Evolutionary conservation across 2,329 filamentous ascomycete genomes (phyloP).

Genomic region (Aspergillus latus): DNA sequence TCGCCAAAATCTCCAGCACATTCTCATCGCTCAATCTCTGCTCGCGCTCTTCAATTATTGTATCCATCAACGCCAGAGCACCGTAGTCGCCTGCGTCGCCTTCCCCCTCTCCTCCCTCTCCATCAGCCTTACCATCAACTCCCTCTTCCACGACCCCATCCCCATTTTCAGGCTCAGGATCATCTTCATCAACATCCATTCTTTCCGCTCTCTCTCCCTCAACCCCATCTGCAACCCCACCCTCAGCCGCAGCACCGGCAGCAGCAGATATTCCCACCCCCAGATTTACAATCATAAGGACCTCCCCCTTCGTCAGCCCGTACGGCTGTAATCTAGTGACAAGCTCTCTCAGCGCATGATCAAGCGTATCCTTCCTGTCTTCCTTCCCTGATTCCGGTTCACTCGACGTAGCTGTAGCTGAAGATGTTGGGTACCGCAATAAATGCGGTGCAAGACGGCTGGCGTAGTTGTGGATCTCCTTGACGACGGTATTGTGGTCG

Average conservation of each 20-base stretch:
- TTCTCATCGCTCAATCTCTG: conserved; percentile 42
- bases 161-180: conserved; percentile 1
- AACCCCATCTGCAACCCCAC: conserved; percentile 8
- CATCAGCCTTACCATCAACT: conserved; percentile 19
- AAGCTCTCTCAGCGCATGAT: conserved; percentile 39
- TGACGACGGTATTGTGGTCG: conserved; percentile 48
- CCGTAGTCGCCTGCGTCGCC: conserved; percentile 36
- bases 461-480: conserved; percentile 48
- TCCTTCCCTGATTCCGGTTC: conserved; percentile 4
- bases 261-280: conserved; percentile 37
- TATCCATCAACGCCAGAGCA: conserved; percentile 39
- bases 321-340: conserved; percentile 40
- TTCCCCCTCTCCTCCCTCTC: conserved; percentile 23
- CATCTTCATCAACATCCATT: conserved; percentile 12
- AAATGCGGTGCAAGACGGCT: conserved; percentile 42
- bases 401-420: conserved; percentile 20
- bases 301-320: conserved; percentile 48
- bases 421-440: conserved; percentile 39
- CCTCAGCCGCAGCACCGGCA: conserved; percentile 6
- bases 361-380: conserved; percentile 33
- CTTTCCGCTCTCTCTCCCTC: conserved; percentile 21
- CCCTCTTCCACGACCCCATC: conserved; percentile 23
- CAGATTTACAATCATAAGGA: conserved; percentile 48
- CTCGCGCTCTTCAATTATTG: conserved; percentile 46
- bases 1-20: conserved; percentile 35